phyloP scores from a whole-genome alignment of 345 rosid species.

The Odontarrhena argentea region DNA sequence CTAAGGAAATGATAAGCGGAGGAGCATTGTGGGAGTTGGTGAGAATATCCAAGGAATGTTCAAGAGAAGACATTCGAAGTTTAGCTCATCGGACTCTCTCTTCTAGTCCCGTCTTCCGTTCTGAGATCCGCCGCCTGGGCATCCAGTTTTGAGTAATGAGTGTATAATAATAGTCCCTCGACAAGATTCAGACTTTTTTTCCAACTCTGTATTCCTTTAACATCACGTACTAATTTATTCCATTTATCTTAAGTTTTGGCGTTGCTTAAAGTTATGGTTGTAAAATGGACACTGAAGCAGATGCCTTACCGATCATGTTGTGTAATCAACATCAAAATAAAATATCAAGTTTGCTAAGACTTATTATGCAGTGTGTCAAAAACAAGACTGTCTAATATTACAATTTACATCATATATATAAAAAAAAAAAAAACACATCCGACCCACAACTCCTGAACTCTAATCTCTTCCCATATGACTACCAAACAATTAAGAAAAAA shows the following conservation, averaged over 20 bases:
- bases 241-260: neutral
- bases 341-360: neutral
- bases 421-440: constrained; percentile 10
- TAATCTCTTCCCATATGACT: constrained; percentile 33
- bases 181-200: neutral
- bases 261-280: neutral
- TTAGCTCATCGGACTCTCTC: constrained; percentile 79
- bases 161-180: neutral
- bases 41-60: constrained; percentile 86
- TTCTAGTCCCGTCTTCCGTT: constrained; percentile 62
- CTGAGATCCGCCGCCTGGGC: constrained; percentile 71
- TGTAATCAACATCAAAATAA: constrained; percentile 6
- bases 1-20: constrained; percentile 85
- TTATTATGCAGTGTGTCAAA: constrained; percentile 27
- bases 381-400: constrained; percentile 37
- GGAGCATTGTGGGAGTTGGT: constrained; percentile 98
- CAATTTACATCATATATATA: constrained; percentile 31
- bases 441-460: constrained; percentile 33
- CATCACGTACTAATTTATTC: neutral
- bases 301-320: neutral
- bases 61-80: constrained; percentile 88
- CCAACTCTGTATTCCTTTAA: constrained; percentile 5
- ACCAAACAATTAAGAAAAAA: constrained; percentile 27
- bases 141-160: constrained; percentile 53
- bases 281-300: neutral